These are phyloP conservation scores for Cryptococcus hybrid DNA, from an alignment of 1,284 basidiomycete genomes.

Conservation along the genomic window DNA sequence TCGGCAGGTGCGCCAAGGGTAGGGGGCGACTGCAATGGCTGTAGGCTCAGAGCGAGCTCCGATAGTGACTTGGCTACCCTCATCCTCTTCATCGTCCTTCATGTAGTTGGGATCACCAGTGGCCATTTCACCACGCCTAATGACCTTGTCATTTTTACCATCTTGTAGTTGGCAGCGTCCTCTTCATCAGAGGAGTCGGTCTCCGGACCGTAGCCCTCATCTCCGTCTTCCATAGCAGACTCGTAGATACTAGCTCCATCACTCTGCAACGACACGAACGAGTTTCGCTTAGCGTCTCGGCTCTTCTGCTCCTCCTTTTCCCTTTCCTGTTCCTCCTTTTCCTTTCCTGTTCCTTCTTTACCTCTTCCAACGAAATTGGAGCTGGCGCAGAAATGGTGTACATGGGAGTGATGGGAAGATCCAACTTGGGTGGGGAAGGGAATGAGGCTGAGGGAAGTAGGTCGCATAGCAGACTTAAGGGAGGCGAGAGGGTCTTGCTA, in stretches of 20 bases:
- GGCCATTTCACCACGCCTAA: slow-evolving; percentile 19
- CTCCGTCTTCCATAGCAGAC: slow-evolving; percentile 40
- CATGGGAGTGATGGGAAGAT: slow-evolving; percentile 28
- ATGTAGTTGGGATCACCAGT: slow-evolving; percentile 18
- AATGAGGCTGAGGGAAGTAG: slow-evolving; percentile 31
- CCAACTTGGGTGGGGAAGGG: slow-evolving; percentile 7
- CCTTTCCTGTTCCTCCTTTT: neutral
- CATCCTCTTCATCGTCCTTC: slow-evolving; percentile 14
- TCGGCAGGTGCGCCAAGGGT: neutral
- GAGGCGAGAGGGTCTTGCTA: slow-evolving; percentile 36
- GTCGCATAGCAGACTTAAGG: slow-evolving; percentile 48
- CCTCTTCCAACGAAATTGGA: slow-evolving; percentile 30
- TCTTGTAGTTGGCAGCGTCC: slow-evolving; percentile 34
- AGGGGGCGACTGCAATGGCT: neutral
- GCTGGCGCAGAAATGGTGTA: slow-evolving; percentile 41
- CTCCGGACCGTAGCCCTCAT: slow-evolving; percentile 7
- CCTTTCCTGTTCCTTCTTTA: neutral
- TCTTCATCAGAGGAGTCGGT: slow-evolving; percentile 24
- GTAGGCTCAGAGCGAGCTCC: slow-evolving; percentile 5
- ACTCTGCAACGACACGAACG: slow-evolving; percentile 23
- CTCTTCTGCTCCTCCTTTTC: neutral
- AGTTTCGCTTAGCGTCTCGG: slow-evolving; percentile 14
- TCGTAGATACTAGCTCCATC: slow-evolving; percentile 45
- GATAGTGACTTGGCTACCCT: slow-evolving; percentile 20
- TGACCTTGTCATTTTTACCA: slow-evolving; percentile 42